Evolutionary conservation across 2,329 filamentous ascomycete genomes (phyloP), one percentile per base, ranked within the genome.

Genomic region (Myotisia sp.): DNA sequence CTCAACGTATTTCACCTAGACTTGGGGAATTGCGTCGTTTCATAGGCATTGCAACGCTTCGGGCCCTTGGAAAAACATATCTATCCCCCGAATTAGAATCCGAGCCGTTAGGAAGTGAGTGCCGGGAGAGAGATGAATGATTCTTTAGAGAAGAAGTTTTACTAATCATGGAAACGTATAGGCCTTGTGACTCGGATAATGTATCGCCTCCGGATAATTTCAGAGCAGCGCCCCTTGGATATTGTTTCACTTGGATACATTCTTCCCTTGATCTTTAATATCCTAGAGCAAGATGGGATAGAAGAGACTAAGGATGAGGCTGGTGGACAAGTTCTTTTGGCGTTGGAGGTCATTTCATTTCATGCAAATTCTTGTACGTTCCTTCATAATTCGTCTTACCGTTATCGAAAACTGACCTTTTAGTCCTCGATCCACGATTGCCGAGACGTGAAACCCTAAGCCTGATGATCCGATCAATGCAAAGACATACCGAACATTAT

Each of bases 211-310:
- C 79, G 86, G 10, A 93, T 93, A 54, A 71, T 86, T 23, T 79
- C 82, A 34, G 90, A 95, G 53, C 87, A 95, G 54, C 74, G 86
- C n/a, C 85, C 87, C 0, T 85, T 98, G 46, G 90, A 98, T 52
- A 68, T 74, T 2, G 78, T 90, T 3, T 87, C 87, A 1, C 64
- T 95, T 16, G 84, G 81, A 37, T 98, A 95, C 52, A 74, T 85
- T 33, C 63, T 95, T 19, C 84, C 87, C 0, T 66, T 98, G 10
- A 59, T 93, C 3, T 76, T 92, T 45, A 61, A 82, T 13, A 70
- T 95, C 12, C 67, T 98, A 13, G 71, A 74, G 39, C 76, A 77
- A 41, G 84, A 85, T 26, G 86, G 86, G 1, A 74, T 92, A 45
- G 63, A 70, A 21, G 70, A 70, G 16, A 55, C 69, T 1, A 60